phyloP scores from a whole-genome alignment of 2,329 filamentous ascomycete species.

The Periconia digitata region DNA sequence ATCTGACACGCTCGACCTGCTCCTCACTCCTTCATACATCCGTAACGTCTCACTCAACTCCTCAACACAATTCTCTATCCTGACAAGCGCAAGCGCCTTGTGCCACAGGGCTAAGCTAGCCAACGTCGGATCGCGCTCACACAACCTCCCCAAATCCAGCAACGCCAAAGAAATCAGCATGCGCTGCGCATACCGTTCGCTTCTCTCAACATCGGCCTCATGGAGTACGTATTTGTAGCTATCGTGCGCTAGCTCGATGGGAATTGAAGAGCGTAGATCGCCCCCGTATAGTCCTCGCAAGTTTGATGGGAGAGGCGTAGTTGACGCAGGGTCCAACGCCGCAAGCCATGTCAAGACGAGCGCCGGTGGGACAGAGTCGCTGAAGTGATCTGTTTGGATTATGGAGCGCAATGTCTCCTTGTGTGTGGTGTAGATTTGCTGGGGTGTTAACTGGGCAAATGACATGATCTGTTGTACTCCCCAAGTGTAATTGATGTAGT shows the following conservation, averaged over 20 bases:
- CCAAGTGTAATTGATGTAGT: too few species aligned
- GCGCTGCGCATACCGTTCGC: slow-evolving; percentile 1
- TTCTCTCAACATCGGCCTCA: slow-evolving; percentile 2
- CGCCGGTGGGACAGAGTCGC: neutral
- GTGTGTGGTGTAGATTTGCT: neutral
- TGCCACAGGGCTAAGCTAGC: slow-evolving; percentile 7
- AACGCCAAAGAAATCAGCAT: slow-evolving; percentile 6
- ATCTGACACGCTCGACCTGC: slow-evolving; percentile 1
- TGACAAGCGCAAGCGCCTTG: slow-evolving; percentile 5
- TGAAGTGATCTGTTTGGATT: slow-evolving; percentile 7
- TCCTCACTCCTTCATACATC: slow-evolving; percentile 3
- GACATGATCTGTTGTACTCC: neutral
- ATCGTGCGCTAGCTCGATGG: slow-evolving; percentile 6
- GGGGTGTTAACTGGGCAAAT: neutral
- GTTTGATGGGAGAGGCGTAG: neutral
- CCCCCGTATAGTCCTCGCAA: slow-evolving; percentile 8
- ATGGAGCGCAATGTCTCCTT: slow-evolving; percentile 1
- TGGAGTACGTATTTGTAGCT: slow-evolving; percentile 8
- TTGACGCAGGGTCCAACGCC: slow-evolving; percentile 1
- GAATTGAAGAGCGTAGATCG: slow-evolving; percentile 3
- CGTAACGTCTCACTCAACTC: slow-evolving; percentile 1
- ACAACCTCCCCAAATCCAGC: slow-evolving; percentile 1
- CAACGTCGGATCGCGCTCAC: slow-evolving; percentile 2
- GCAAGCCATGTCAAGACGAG: slow-evolving; percentile 4
- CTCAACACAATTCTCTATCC: neutral